phyloP scores from a whole-genome alignment of 768 basidiomycete species.

The Dictyophora rubrovolvata region DNA sequence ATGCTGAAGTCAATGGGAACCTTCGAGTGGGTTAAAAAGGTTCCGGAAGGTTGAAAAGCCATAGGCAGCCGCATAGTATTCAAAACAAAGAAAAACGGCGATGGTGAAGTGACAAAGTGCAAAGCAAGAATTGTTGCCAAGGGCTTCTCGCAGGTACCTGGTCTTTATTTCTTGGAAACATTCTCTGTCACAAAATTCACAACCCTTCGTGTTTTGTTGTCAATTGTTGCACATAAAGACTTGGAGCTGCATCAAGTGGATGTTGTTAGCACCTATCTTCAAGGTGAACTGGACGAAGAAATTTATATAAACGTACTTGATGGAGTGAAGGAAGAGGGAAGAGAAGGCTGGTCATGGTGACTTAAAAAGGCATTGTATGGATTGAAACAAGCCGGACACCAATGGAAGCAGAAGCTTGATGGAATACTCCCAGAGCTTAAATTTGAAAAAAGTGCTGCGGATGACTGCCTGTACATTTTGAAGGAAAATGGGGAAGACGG shows the following conservation, averaged over 20 bases:
- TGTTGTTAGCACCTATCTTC: slow-evolving; percentile 11
- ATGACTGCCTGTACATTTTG: too few relatives aligned
- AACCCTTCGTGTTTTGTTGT: slow-evolving; percentile 12
- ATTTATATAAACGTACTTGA: slow-evolving; percentile 14
- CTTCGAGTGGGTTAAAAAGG: neutral
- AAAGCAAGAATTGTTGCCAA: too few relatives aligned
- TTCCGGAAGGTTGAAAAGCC: slow-evolving; percentile 14
- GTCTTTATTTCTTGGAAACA: slow-evolving; percentile 13
- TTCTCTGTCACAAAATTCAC: slow-evolving; percentile 16
- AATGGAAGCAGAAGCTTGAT: slow-evolving; percentile 26
- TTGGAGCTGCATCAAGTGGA: too few relatives aligned
- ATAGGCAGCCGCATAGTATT: slow-evolving; percentile 20
- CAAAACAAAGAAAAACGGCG: slow-evolving; percentile 13
- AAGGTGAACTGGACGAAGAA: slow-evolving; percentile 14
- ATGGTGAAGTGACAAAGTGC: slow-evolving; percentile 10
- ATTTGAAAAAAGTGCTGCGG: too few relatives aligned
- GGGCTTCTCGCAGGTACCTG: too few relatives aligned
- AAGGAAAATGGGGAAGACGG: too few relatives aligned
- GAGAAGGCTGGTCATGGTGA: slow-evolving; percentile 5
- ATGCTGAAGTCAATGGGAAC: neutral
- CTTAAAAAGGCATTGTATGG: slow-evolving; percentile 31
- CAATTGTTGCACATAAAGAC: slow-evolving; percentile 11
- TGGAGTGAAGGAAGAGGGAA: slow-evolving; percentile 8
- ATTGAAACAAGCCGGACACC: slow-evolving; percentile 29
- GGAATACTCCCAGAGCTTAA: too few relatives aligned